Percentiles rank a stretch among this genome's conserved stretches.
phyloP scores from a whole-genome alignment of 1,139 yeast species.

The Pichia sp. region DNA sequence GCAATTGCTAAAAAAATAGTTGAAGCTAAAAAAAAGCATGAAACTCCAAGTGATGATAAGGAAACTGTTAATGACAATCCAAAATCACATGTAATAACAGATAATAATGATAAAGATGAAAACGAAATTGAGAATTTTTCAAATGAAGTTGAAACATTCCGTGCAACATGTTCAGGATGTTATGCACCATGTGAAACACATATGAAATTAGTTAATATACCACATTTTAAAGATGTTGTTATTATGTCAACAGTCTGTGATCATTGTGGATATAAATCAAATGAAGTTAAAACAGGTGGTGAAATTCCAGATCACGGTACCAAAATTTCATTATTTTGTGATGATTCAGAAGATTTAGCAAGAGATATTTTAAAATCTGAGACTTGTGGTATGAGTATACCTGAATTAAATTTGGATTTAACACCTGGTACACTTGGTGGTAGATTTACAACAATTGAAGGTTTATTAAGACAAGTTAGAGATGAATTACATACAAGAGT shows the following conservation, averaged over 20 bases:
- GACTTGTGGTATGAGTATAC: constrained; percentile 78
- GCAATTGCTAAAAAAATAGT: constrained; percentile 28
- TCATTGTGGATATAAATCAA: constrained; percentile 90
- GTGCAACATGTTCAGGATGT: constrained; percentile 91
- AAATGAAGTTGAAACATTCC: constrained; percentile 89
- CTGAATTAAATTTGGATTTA: constrained; percentile 84
- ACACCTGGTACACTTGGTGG: constrained; percentile 98
- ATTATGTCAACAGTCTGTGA: constrained; percentile 94
- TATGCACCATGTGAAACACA: constrained; percentile 77
- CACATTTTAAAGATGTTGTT: constrained; percentile 96
- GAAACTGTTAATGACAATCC: constrained; percentile 36
- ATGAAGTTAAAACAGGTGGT: constrained; percentile 98
- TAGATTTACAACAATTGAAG: constrained; percentile 94
- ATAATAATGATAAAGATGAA: constrained; percentile 38
- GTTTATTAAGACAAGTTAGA: constrained; percentile 78
- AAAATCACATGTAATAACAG: constrained; percentile 49
- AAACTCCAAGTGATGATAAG: constrained; percentile 11
- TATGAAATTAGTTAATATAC: constrained; percentile 94
- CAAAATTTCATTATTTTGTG: constrained; percentile 64
- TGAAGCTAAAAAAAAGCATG: constrained; percentile 13
- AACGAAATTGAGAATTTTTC: constrained; percentile 79
- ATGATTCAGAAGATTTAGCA: constrained; percentile 89
- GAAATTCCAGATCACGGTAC: constrained; percentile 85
- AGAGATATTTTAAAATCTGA: constrained; percentile 94
- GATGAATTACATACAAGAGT: constrained; percentile 87